These are phyloP conservation scores for Carpinus fangiana DNA, from an alignment of 306 rosid species.

Conservation along the genomic window DNA sequence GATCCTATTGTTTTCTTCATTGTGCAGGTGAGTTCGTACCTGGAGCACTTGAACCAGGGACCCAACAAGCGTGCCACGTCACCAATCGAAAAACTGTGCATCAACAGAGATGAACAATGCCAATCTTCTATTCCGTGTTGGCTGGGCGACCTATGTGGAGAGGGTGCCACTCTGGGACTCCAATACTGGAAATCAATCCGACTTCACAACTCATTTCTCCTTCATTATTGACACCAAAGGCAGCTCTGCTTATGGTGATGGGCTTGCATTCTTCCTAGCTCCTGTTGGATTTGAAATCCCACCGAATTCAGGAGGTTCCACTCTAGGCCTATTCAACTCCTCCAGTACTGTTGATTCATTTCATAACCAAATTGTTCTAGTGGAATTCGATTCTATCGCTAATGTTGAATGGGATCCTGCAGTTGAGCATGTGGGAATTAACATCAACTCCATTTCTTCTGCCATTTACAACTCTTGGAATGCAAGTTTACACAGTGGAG, in stretches of 20 bases:
- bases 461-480: slow-evolving; percentile 17
- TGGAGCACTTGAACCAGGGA: too few relatives aligned
- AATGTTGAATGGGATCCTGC: slow-evolving; percentile 36
- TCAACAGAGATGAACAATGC: too few relatives aligned
- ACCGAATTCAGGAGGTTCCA: background rate
- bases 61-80: too few relatives aligned
- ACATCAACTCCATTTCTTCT: slow-evolving; percentile 35
- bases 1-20: too few relatives aligned
- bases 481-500: background rate
- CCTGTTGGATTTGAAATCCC: slow-evolving; percentile 39
- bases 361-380: slow-evolving; percentile 27
- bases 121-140: background rate
- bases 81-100: too few relatives aligned
- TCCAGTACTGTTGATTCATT: background rate
- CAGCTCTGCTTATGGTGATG: slow-evolving; percentile 36
- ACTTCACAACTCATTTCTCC: slow-evolving; percentile 7
- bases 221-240: background rate
- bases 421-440: slow-evolving; percentile 40
- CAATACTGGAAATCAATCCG: slow-evolving; percentile 2
- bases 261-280: slow-evolving; percentile 63
- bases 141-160: slow-evolving; percentile 1
- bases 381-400: slow-evolving; percentile 41
- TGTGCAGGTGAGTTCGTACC: too few relatives aligned
- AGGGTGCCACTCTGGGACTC: slow-evolving; percentile 8
- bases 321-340: slow-evolving; percentile 29